Base-by-base conservation (phyloP, 345 rosid species). In the Populus pruinosa region DNA sequence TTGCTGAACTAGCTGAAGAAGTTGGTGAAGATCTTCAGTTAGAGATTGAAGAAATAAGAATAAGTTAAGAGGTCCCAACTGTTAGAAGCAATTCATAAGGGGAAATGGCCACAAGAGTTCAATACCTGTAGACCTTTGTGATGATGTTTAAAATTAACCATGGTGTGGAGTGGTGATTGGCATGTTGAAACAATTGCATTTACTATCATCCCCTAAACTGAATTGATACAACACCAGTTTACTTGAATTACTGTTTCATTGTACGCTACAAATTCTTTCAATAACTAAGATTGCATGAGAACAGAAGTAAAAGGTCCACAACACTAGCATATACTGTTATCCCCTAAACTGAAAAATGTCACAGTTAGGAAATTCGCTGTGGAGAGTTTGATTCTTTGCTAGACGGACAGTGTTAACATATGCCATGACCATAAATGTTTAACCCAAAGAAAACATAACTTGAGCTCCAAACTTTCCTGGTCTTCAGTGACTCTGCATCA, bases 271-370 rank as follows among this genome's bases (percentile, higher is more conserved):
- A 65, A 49, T 33, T n/a, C 27, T 50, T 59, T 61, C 11, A 27
- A 35, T 1, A 67, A 13, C 36, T 62, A 76, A 35, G 49, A 36
- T n/a, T 67, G 72, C 49, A 66, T 49, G 69, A 67, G 36, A 64
- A 76, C 67, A 36, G 36, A 63, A 55, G 12, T 36, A 74, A 13
- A 12, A 13, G 31, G 18, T 66, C n/a, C 65, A 49, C 31, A 47
- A 11, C 29, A 44, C 44, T 44, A 70, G 69, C 62, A 62, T 38
- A 63, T 50, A 73, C 70, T 67, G 73, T 79, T 72, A 76, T 73
- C 70, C 67, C 59, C 75, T 72, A 61, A 62, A 72, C 36, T 53
- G 64, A 50, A 67, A 25, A 59, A 27, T 56, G 62, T 50, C 50
- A 10, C 53, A 17, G 43, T 67, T 14, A 8, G 39, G 8, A 67